phyloP scores from a whole-genome alignment of 495 filamentous ascomycete species.

The Staphylotrichum longicolle region DNA sequence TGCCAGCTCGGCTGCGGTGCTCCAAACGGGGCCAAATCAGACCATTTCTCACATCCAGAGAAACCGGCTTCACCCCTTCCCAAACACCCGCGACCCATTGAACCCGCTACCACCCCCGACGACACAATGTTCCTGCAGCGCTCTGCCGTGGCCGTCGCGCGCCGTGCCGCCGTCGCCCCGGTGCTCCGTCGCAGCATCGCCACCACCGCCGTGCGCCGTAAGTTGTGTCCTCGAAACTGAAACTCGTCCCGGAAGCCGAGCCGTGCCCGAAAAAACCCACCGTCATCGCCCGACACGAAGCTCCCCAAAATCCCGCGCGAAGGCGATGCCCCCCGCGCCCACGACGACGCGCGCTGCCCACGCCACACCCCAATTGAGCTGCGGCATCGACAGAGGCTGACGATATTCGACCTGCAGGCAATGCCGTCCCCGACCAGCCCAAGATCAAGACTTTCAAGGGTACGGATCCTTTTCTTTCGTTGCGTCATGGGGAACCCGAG shows the following conservation, averaged over 20 bases:
- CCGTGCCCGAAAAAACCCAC: constrained; percentile 8
- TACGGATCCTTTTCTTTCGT: constrained; percentile 25
- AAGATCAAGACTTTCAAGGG: constrained; percentile 38
- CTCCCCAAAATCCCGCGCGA: constrained; percentile 15
- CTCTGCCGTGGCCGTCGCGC: constrained; percentile 67
- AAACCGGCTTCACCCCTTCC: constrained; percentile 17
- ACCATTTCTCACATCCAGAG: constrained; percentile 28
- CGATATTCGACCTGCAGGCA: constrained; percentile 20
- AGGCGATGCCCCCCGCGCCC: neutral
- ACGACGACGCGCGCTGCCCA: constrained; percentile 13
- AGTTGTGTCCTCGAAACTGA: constrained; percentile 28
- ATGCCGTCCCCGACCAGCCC: constrained; percentile 26
- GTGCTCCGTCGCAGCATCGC: constrained; percentile 58
- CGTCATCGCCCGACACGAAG: neutral
- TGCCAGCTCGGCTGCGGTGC: constrained; percentile 21
- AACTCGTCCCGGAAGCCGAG: too few species aligned
- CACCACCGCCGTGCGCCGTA: constrained; percentile 59
- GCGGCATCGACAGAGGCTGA: constrained; percentile 13
- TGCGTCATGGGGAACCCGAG: constrained; percentile 13
- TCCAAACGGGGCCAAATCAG: constrained; percentile 27
- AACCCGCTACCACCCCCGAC: constrained; percentile 13
- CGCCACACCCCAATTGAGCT: constrained; percentile 16
- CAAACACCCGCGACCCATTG: constrained; percentile 21
- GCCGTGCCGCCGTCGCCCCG: constrained; percentile 64
- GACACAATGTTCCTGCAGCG: constrained; percentile 75